Base-by-base conservation (phyloP, 768 basidiomycete species). In the Boletus rufocinnamomeus region DNA sequence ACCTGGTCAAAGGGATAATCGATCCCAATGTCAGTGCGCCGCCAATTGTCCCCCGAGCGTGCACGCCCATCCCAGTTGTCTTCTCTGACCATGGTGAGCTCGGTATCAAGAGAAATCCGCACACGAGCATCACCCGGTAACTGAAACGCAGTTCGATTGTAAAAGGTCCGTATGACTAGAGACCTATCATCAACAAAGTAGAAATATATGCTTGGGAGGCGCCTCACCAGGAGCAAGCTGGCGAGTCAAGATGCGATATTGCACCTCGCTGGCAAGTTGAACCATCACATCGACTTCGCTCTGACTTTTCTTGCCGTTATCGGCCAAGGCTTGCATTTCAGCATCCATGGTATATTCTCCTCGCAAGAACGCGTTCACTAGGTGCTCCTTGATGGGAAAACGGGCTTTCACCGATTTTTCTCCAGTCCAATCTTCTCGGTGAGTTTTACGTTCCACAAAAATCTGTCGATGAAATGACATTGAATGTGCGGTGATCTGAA, bases 351-450 rank as follows among this genome's bases (percentile, higher is more conserved):
- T 96, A 74, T 97, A 89, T 69, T 93, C 88, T 19, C 97, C 97
- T 23, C 82, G 79, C 41, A 97, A 75, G 79, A 94, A 99, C 17
- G 89, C 87, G 69, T 98, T 96, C 64, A 98, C 88, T 47, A 91
- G 84, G 60, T 93, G 86, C 70, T 98, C 96, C 70, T 96, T 95
- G 72, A 99, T 87, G 3, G 92, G 86, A 77, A 98, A 98, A 13
- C 95, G 90, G 16, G 95, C 91, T 75, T 98, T 99, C 70, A 98
- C 95, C 11, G 93, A 95, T 74, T 98, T 98, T 74, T 99, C 96
- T 35, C 97, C 97, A 1, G 96, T 98, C 97, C 97, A 99, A 69
- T 99, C 97, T 74, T 99, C 97, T 54, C 95, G 85, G 71, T 99
- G 91, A 0, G 91, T 93, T 74, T 93, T 93, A 43, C 91, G 88